Evolutionary conservation across 495 filamentous ascomycete species (phyloP), one percentile per base, ranked within the genome.

Genomic region (Hypoxylon cercidicola): DNA sequence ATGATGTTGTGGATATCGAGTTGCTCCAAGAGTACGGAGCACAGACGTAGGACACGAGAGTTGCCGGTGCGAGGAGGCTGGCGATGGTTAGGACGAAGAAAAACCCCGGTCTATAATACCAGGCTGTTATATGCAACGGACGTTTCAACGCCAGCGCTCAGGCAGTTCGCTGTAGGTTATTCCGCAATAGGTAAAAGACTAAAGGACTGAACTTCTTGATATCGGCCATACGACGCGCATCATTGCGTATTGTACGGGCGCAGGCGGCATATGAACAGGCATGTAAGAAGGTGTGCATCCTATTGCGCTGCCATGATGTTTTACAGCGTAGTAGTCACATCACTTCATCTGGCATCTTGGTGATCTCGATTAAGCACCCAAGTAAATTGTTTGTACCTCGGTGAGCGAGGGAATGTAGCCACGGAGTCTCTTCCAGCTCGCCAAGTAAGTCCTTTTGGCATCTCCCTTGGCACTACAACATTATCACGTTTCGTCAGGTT

Each of bases 401-500:
- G 35, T 32, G 8, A 28, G n/a, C 40, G 8, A 28, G 10, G 23
- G 19, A 57, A 55, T 13, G 40, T 62, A 57, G 44, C 43, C 20
- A 52, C 9, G 20, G 39, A 43, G 21, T n/a, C 35, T 15, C 34
- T 68, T 41, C 54, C 49, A 55, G 39, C 46, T 58, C 46, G 39
- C 43, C 54, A 35, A 37, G 57, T 49, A n/a, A n/a, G 25, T 28
- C 25, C 48, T 60, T 23, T 63, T 43, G 35, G 11, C 12, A 13
- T 32, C 48, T 21, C 59, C n/a, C n/a, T 68, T 68, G 65, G 65
- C 65, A 59, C 43, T 68, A 51, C 65, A 55, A 68, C 65, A 63
- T 44, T 53, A 68, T 68, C 65, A 68, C 60, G 65, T 68, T 68
- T 50, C 39, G 39, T 20, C 7, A 35, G 43, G 54, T 60, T 55